Evolutionary conservation across 2,329 filamentous ascomycete species (phyloP), one percentile per base, ranked within the genome.

Genomic region (Penicillium janthinellum): DNA sequence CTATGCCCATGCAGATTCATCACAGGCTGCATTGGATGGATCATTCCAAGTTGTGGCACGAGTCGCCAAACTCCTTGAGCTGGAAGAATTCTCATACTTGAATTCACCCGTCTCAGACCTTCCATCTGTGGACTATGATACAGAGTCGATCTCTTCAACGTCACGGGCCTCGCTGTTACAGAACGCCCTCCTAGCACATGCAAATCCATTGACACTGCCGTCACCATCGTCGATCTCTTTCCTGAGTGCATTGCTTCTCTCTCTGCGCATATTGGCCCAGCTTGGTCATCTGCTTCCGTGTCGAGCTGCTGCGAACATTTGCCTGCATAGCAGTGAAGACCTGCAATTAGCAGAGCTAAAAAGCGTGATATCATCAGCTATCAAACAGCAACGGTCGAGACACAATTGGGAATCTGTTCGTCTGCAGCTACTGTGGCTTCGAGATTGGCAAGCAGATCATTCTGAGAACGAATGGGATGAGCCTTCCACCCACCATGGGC

Each of bases 341-440:
- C 81, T 83, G 60, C 86, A 88, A 63, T 66, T 82, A 28, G 75
- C 75, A 6, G 77, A 88, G 57, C 68, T 88, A 5, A 78, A 80
- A 55, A 82, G 76, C 55, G 77, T 86, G n/a, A 70, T 88, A 6
- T 78, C 82, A 49, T 75, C 76, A 2, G 73, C 84, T 25, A 65
- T 74, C 12, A 76, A 74, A 10, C 72, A 80, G 25, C 77, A 78
- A 51, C 78, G 73, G 45, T 76, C 81, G 56, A 78, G 78, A 12
- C 74, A 79, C 34, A 74, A 80, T 56, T 86, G 84, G 84, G 69
- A 65, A 38, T 70, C 69, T 8, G 77, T 81, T 20, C 78, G 85
- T 52, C 70, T 76, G 7, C 81, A 82, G 63, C 64, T 89, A 12
- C 73, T 86, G 7, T 88, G 86, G 86, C 77, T 88, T 6, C 84